These are phyloP conservation scores for Rubia occidens DNA, from an alignment of 305 asterid species.

Conservation along the genomic window DNA sequence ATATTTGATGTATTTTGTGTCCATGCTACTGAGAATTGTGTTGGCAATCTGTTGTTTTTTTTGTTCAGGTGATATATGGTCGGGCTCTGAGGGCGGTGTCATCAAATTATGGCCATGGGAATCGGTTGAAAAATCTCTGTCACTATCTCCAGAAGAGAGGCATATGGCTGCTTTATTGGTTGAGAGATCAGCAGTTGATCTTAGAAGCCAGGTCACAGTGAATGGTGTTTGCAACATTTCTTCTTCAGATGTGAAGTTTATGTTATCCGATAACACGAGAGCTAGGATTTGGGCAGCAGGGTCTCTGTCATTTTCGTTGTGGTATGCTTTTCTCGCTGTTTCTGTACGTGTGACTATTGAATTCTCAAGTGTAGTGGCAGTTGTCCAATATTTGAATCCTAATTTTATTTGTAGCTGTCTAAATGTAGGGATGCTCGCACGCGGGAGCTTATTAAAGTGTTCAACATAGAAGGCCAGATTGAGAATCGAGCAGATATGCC, in stretches of 20 bases:
- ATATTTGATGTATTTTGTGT: background rate
- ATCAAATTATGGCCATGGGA: conserved; percentile 93
- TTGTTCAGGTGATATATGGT: conserved; percentile 78
- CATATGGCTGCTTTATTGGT: conserved; percentile 86
- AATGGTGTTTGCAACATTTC: conserved; percentile 76
- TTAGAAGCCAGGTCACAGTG: conserved; percentile 70
- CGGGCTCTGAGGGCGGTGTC: conserved; percentile 77
- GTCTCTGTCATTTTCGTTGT: conserved; percentile 60
- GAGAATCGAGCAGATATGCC: conserved; percentile 64
- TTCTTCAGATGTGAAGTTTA: conserved; percentile 73
- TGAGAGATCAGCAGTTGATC: conserved; percentile 68
- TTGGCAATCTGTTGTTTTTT: conserved; percentile 6
- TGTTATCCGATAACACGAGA: conserved; percentile 54
- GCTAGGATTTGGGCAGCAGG: conserved; percentile 84
- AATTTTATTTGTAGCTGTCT: conserved; percentile 18
- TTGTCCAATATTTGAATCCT: conserved; percentile 13
- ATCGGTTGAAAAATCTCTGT: conserved; percentile 66
- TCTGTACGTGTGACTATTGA: background rate
- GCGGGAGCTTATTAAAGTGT: conserved; percentile 76
- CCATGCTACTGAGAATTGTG: background rate
- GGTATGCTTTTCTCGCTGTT: conserved; percentile 33
- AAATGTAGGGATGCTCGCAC: conserved; percentile 88
- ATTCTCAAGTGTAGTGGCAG: background rate
- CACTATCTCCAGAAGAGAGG: conserved; percentile 69
- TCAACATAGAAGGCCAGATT: conserved; percentile 68